Conservation (phyloP, 2,329 filamentous ascomycete genomes). For the Fusarium nisikadoi region DNA sequence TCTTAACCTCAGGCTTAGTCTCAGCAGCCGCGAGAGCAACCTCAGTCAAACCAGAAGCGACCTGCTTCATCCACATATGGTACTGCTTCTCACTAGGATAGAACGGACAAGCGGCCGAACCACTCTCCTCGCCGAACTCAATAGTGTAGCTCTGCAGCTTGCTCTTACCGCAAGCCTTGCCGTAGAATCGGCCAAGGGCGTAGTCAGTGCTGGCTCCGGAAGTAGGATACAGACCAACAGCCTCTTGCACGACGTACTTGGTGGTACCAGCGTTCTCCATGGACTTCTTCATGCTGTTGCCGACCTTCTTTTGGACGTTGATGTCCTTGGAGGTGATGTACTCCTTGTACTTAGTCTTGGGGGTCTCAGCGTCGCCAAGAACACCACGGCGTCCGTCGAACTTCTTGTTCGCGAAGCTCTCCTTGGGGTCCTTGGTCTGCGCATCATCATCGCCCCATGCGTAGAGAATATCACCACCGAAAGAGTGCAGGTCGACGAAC, state of each 20-base stretch:
- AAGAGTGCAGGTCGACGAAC: slow-evolving; percentile 70
- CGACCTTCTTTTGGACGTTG: slow-evolving; percentile 47
- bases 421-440: slow-evolving; percentile 56
- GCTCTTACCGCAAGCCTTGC: slow-evolving; percentile 46
- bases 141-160: slow-evolving; percentile 57
- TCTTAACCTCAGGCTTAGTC: slow-evolving; percentile 21
- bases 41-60: slow-evolving; percentile 60
- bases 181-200: slow-evolving; percentile 57
- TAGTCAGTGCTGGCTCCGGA: slow-evolving; percentile 60
- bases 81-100: slow-evolving; percentile 58
- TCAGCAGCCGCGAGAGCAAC: slow-evolving; percentile 49
- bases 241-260: slow-evolving; percentile 52
- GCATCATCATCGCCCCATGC: slow-evolving; percentile 67
- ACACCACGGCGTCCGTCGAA: slow-evolving; percentile 64
- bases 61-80: slow-evolving; percentile 57
- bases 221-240: slow-evolving; percentile 57
- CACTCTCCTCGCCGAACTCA: slow-evolving; percentile 56
- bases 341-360: slow-evolving; percentile 55
- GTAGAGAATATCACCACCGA: slow-evolving; percentile 62
- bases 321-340: slow-evolving; percentile 55
- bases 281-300: slow-evolving; percentile 49
- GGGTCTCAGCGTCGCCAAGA: slow-evolving; percentile 50
- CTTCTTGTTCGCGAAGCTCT: slow-evolving; percentile 63
- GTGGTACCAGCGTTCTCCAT: slow-evolving; percentile 55
- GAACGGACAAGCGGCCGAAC: slow-evolving; percentile 50